Evolutionary conservation across 441 rosid species (phyloP).

Genomic region (Sinapis alba): DNA sequence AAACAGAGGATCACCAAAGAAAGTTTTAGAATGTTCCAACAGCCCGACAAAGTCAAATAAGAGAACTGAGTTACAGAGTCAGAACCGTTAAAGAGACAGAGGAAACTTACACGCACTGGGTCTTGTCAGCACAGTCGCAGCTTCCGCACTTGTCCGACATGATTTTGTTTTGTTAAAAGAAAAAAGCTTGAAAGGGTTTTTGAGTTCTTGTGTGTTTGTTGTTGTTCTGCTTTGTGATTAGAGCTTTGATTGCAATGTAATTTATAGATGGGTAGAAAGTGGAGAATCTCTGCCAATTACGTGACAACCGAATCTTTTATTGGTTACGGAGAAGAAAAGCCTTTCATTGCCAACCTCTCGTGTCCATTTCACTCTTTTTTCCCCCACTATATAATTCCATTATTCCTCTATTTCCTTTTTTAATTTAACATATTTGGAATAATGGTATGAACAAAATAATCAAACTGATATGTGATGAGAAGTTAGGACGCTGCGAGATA

Average conservation of each 20-base stretch:
- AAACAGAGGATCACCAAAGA: background rate
- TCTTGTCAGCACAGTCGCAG: constrained; percentile 79
- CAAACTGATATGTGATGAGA: no score
- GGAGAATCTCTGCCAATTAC: constrained; percentile 6
- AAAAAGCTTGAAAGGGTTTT: background rate
- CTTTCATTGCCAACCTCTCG: constrained; percentile 54
- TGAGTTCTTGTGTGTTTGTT: constrained; percentile 25
- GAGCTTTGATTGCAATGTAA: constrained; percentile 11
- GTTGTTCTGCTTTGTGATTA: constrained; percentile 29
- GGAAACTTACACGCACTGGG: constrained; percentile 69
- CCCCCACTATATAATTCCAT: constrained; percentile 16
- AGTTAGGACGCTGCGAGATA: no score
- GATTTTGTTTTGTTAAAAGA: constrained; percentile 24
- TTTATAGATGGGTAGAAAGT: constrained; percentile 47
- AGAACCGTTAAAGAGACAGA: constrained; percentile 8
- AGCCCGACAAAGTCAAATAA: no score
- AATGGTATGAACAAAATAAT: background rate
- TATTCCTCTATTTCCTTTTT: constrained; percentile 4
- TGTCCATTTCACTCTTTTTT: constrained; percentile 46
- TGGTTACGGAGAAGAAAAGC: constrained; percentile 41
- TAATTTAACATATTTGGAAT: background rate
- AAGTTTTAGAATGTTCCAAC: background rate
- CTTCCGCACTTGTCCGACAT: constrained; percentile 74
- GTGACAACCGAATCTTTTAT: constrained; percentile 35
- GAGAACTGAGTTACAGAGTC: background rate